Percentiles rank a stretch among this genome's conserved stretches.
These are phyloP conservation scores for Rhodomyrtus tomentosa DNA, from an alignment of 345 rosid genomes.

Conservation along the genomic window DNA sequence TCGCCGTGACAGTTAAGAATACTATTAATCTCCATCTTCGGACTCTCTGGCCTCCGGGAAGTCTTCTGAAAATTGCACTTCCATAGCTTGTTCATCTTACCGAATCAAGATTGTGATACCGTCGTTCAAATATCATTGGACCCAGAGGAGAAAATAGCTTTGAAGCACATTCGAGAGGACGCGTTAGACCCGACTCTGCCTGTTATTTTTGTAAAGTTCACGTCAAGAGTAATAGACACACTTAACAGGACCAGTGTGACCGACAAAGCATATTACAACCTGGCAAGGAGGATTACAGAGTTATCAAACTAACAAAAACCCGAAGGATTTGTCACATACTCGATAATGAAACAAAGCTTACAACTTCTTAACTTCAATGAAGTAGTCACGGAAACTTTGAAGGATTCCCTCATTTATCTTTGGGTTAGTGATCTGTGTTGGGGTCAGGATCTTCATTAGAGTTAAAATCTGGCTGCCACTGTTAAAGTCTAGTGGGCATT, in stretches of 20 bases:
- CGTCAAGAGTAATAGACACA: neutral
- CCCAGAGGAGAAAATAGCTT: neutral
- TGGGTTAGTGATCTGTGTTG: neutral
- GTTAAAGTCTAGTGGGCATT: accelerated
- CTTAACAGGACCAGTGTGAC: neutral
- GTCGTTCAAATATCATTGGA: neutral
- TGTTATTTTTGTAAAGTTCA: neutral
- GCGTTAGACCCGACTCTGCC: accelerated
- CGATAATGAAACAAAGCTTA: neutral
- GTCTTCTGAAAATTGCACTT: neutral
- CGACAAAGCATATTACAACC: neutral
- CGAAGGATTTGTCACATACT: neutral
- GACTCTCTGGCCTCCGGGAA: neutral
- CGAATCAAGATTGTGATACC: neutral
- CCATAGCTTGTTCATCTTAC: neutral
- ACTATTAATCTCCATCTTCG: neutral
- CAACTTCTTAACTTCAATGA: neutral
- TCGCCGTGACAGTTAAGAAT: neutral
- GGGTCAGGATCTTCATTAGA: neutral
- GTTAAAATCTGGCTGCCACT: neutral
- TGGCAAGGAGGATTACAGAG: neutral
- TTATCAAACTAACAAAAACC: neutral
- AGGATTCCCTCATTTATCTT: neutral
- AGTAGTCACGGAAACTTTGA: neutral
- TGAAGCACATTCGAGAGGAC: neutral